Conservation (phyloP, 2,329 filamentous ascomycete genomes). For the Fusarium tjaetaba region DNA sequence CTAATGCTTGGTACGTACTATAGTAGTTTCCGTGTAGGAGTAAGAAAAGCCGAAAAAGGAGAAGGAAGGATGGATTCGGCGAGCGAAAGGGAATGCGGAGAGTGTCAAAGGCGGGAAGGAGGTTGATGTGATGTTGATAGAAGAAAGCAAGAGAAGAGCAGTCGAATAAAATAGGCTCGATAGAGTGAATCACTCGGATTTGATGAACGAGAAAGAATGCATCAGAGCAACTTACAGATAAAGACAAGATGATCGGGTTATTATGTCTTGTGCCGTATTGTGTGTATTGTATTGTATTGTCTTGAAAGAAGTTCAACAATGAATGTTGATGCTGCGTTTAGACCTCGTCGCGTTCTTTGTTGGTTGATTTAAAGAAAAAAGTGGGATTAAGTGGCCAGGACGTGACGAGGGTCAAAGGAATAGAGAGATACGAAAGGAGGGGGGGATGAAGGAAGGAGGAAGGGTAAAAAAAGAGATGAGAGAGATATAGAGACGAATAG, state of each 20-base stretch:
- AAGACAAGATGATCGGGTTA: constrained; percentile 2
- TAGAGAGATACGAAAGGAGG: constrained; percentile 16
- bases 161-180: not conserved
- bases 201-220: not conserved
- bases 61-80: constrained; percentile 20
- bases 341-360: constrained; percentile 25
- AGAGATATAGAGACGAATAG: constrained; percentile 21
- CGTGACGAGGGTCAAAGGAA: constrained; percentile 19
- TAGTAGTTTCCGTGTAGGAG: constrained; percentile 10
- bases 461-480: constrained; percentile 8
- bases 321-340: not conserved
- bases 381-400: constrained; percentile 31
- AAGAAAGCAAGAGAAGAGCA: not conserved
- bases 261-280: not conserved
- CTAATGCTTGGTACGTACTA: constrained; percentile 31
- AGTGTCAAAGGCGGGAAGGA: not conserved
- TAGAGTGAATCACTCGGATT: constrained; percentile 12
- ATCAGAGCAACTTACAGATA: constrained; percentile 3
- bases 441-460: not conserved
- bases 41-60: constrained; percentile 31
- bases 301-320: constrained; percentile 8
- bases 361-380: constrained; percentile 33
- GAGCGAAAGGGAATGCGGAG: constrained; percentile 10
- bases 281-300: not conserved
- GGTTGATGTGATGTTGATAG: constrained; percentile 2